Conservation (phyloP, 164 flowering plant genomes). For the Macadamia tetraphylla region DNA sequence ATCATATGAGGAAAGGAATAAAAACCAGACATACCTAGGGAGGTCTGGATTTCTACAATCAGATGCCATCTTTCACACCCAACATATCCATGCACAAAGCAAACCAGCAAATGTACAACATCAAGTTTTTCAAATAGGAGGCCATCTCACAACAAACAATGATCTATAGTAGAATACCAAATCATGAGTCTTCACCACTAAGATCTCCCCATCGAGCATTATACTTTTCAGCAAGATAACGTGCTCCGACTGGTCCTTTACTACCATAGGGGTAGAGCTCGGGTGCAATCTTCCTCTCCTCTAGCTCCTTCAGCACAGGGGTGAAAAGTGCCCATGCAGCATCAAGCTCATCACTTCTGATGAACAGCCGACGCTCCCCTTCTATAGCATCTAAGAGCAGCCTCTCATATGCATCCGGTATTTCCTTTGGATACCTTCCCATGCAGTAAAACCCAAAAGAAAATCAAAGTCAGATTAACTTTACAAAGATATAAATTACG, state of each 20-base stretch:
- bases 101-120: too few species aligned
- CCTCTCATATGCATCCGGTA: slow-evolving; percentile 86
- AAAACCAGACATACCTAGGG: too few species aligned
- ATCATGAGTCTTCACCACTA: slow-evolving; percentile 23
- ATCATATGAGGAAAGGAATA: too few species aligned
- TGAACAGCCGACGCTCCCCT: slow-evolving; percentile 79
- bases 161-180: not conserved
- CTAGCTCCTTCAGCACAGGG: slow-evolving; percentile 73
- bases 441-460: not conserved
- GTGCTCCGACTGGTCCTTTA: slow-evolving; percentile 83
- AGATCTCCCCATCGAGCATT: slow-evolving; percentile 86
- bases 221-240: slow-evolving; percentile 76
- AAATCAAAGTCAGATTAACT: too few species aligned
- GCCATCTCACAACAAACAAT: too few species aligned
- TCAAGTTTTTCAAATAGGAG: too few species aligned
- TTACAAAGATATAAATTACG: too few species aligned
- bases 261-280: slow-evolving; percentile 82
- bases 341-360: slow-evolving; percentile 87
- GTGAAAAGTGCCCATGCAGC: slow-evolving; percentile 92
- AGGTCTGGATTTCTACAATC: too few species aligned
- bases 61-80: too few species aligned
- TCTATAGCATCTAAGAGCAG: slow-evolving; percentile 77
- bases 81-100: too few species aligned
- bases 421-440: slow-evolving; percentile 60
- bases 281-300: slow-evolving; percentile 59